A percentile compares a stretch with the other conserved stretches of the same genome.
phyloP scores from a whole-genome alignment of 2,329 filamentous ascomycete genomes.

The Huntiella omanensis region DNA sequence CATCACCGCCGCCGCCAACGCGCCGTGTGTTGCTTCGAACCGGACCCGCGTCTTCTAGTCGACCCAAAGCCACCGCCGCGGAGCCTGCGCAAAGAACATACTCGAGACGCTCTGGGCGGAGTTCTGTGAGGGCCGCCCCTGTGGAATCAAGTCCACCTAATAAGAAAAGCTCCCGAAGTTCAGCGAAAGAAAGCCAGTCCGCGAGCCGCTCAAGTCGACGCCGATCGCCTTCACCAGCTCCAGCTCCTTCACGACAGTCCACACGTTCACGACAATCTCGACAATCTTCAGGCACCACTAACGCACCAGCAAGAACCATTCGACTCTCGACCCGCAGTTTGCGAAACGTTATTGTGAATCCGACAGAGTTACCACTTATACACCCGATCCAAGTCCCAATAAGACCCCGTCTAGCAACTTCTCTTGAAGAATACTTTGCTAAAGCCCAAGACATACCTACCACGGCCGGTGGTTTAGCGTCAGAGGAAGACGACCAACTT shows the following conservation, averaged over 20 bases:
- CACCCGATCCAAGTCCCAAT: constrained; percentile 39
- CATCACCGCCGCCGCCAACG: neutral
- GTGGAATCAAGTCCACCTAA: neutral
- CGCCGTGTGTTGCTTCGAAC: neutral
- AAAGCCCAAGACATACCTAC: constrained; percentile 32
- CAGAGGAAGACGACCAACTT: constrained; percentile 33
- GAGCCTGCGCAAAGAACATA: neutral
- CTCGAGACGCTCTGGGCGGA: neutral
- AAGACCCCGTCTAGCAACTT: constrained; percentile 31
- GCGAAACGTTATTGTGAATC: constrained; percentile 2
- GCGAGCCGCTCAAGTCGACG: constrained; percentile 11
- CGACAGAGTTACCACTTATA: constrained; percentile 30
- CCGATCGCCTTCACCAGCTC: constrained; percentile 16
- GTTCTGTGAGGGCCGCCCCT: neutral
- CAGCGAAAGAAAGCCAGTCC: constrained; percentile 1
- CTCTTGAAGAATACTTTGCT: constrained; percentile 38
- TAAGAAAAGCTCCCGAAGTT: constrained; percentile 3
- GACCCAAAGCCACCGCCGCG: neutral
- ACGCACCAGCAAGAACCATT: neutral
- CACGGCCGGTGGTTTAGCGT: constrained; percentile 37
- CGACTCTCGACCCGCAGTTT: constrained; percentile 19
- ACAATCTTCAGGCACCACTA: neutral
- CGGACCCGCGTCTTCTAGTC: neutral
- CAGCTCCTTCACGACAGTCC: constrained; percentile 21
- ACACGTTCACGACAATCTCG: constrained; percentile 18